A percentile compares a stretch with the other conserved stretches of the same genome.
Evolutionary conservation across 306 rosid genomes (phyloP).

Genomic region (Sicyos baderoa): DNA sequence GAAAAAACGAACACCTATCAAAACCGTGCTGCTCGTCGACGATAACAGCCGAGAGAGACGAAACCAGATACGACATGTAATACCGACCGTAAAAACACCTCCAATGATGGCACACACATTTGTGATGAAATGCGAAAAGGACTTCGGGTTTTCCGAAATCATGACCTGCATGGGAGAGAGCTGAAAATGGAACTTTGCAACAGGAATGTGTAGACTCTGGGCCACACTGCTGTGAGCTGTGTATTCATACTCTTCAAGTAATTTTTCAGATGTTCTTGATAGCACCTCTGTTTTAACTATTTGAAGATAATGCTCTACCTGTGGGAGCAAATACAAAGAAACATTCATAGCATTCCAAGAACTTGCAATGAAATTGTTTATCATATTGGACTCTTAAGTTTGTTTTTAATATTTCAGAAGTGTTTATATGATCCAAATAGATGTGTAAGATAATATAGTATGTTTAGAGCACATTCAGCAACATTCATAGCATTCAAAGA

Average conservation of each 20-base stretch:
- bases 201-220: constrained; percentile 61
- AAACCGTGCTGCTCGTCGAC: not conserved
- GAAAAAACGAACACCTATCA: constrained; percentile 21
- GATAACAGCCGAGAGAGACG: not conserved
- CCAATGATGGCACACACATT: constrained; percentile 93
- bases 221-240: constrained; percentile 86
- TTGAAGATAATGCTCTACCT: constrained; percentile 97
- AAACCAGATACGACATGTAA: not conserved
- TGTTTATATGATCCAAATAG: no score
- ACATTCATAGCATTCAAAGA: constrained; percentile 2
- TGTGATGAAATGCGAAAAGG: constrained; percentile 88
- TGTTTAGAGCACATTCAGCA: constrained; percentile 5
- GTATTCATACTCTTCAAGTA: constrained; percentile 88
- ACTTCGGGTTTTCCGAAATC: constrained; percentile 64
- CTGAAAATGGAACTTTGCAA: constrained; percentile 78
- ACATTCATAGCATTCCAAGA: no score
- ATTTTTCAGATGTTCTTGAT: constrained; percentile 36
- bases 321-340: constrained; percentile 25
- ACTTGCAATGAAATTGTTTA: no score
- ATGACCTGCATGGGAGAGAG: constrained; percentile 99
- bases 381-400: no score
- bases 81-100: constrained; percentile 94
- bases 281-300: constrained; percentile 78
- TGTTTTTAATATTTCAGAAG: no score
- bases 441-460: not conserved